A percentile compares a stretch with the other conserved stretches of the same genome.
These are phyloP conservation scores for Phytophthora fragariae DNA, from an alignment of 352 stramenopile genomes.

Conservation along the genomic window DNA sequence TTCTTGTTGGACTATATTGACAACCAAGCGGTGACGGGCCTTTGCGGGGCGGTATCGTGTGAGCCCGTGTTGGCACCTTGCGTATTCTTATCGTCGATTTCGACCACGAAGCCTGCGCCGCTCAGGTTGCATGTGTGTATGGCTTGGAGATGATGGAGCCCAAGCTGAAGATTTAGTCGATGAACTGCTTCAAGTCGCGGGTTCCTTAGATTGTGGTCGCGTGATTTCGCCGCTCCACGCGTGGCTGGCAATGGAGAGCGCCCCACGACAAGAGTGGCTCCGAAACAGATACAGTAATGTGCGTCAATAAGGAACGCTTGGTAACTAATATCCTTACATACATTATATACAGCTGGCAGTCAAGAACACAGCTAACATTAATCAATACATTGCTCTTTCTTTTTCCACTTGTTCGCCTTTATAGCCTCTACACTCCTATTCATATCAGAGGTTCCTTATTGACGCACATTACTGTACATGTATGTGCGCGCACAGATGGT, in stretches of 20 bases:
- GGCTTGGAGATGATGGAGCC: slow-evolving; percentile 3
- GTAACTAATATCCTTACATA: no score
- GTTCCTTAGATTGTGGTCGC: slow-evolving; percentile 11
- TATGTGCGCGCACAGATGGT: neutral
- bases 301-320: no score
- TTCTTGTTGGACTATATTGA: neutral
- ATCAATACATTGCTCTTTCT: no score
- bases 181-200: slow-evolving; percentile 6
- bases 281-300: neutral
- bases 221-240: slow-evolving; percentile 13
- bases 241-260: neutral
- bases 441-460: no score
- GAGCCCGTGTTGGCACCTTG: neutral
- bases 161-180: slow-evolving; percentile 13
- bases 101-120: slow-evolving; percentile 12
- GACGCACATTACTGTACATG: no score
- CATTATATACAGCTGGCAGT: no score
- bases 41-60: neutral
- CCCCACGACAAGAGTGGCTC: slow-evolving; percentile 1
- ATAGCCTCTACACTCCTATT: no score
- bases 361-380: no score
- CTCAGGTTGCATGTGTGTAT: neutral
- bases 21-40: neutral
- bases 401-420: no score
- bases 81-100: slow-evolving; percentile 9